Conservation (phyloP, 2,329 filamentous ascomycete species). For the Aspergillus niger region DNA sequence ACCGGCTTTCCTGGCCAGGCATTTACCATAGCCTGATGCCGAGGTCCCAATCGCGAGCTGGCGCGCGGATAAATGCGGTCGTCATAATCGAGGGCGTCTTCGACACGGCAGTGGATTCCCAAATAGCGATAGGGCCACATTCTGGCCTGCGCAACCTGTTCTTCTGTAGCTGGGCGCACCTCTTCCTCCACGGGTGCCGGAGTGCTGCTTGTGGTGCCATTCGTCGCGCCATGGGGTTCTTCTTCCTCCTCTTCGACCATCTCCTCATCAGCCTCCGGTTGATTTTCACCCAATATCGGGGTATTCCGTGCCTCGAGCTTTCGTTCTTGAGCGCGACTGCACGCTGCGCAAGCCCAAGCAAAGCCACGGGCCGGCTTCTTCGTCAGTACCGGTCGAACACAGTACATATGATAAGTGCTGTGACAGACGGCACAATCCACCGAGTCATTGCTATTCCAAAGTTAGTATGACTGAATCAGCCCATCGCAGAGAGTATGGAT, state of each 20-base stretch:
- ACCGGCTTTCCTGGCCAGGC: conserved; percentile 86
- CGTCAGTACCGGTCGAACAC: conserved; percentile 83
- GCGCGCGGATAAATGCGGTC: conserved; percentile 96
- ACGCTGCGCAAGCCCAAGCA: conserved; percentile 95
- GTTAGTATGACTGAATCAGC: conserved; percentile 15
- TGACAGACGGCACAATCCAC: conserved; percentile 95
- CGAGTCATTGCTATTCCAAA: conserved; percentile 72
- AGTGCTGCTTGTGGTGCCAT: conserved; percentile 65
- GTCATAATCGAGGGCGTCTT: conserved; percentile 95
- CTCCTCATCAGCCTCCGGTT: conserved; percentile 63
- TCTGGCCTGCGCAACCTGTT: conserved; percentile 88
- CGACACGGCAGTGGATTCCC: conserved; percentile 90
- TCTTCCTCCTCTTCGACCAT: conserved; percentile 74
- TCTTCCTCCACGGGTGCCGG: conserved; percentile 58
- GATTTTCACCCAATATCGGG: conserved; percentile 63
- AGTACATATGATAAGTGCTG: conserved; percentile 98
- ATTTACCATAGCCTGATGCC: conserved; percentile 83
- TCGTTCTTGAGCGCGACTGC: conserved; percentile 91
- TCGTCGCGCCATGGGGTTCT: conserved; percentile 56
- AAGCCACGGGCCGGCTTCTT: conserved; percentile 98
- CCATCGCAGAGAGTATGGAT: not conserved
- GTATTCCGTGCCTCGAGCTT: conserved; percentile 89
- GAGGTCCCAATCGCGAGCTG: conserved; percentile 85
- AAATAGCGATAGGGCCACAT: conserved; percentile 96
- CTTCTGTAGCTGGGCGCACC: conserved; percentile 67